Evolutionary conservation across 2,329 filamentous ascomycete species (phyloP).

Genomic region (Paracamarosporium sp.): DNA sequence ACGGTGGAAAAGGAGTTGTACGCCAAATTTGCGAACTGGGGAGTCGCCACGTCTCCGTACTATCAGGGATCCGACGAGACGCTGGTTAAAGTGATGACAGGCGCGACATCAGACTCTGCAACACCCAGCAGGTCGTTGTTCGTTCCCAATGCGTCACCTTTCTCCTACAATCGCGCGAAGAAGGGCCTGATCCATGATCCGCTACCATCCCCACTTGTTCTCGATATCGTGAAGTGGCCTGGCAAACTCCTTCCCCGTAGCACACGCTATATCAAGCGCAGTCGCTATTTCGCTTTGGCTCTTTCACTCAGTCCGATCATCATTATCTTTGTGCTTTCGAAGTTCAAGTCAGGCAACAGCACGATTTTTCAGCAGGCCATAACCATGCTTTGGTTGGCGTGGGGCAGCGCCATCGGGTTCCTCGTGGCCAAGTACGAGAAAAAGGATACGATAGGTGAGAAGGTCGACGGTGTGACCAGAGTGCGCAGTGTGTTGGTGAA

Average conservation of each 20-base stretch:
- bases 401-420: slow-evolving; percentile 4
- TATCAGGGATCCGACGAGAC: neutral
- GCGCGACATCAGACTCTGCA: neutral
- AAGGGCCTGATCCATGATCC: neutral
- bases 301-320: slow-evolving; percentile 7
- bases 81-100: neutral
- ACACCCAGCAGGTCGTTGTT: neutral
- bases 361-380: slow-evolving; percentile 4
- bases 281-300: slow-evolving; percentile 5
- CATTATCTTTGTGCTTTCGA: slow-evolving; percentile 7
- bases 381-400: slow-evolving; percentile 12
- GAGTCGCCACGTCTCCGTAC: neutral
- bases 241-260: slow-evolving; percentile 5
- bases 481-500: neutral
- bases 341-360: neutral
- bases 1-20: neutral
- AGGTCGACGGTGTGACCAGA: slow-evolving; percentile 2
- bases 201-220: neutral
- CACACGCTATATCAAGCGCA: slow-evolving; percentile 5
- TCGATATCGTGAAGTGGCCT: slow-evolving; percentile 5
- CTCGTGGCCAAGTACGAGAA: slow-evolving; percentile 4
- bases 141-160: slow-evolving; percentile 5
- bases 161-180: slow-evolving; percentile 5
- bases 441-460: slow-evolving; percentile 5
- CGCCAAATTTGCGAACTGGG: neutral